phyloP scores from a whole-genome alignment of 2,329 filamentous ascomycete species.

The Colletotrichum brevisporum region DNA sequence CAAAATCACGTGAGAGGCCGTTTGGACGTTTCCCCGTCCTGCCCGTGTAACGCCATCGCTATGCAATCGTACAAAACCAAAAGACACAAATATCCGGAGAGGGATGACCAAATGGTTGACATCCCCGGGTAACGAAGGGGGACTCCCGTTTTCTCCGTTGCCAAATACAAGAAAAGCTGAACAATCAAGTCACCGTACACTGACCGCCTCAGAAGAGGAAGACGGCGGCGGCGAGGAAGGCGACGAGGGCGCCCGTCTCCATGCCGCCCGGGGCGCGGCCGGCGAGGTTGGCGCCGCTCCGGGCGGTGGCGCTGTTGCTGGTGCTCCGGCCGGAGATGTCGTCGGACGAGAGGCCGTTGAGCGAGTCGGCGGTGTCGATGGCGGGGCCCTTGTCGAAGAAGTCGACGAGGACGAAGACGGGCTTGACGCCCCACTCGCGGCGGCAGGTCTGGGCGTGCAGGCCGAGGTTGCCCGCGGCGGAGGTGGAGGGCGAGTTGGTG shows the following conservation, averaged over 20 bases:
- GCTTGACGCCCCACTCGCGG: slow-evolving; percentile 71
- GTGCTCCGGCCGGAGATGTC: slow-evolving; percentile 53
- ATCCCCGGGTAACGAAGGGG: no score
- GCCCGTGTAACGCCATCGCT: slow-evolving; percentile 47
- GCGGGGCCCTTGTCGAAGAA: slow-evolving; percentile 82
- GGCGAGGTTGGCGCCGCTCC: slow-evolving; percentile 31
- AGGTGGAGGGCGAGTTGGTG: slow-evolving; percentile 75
- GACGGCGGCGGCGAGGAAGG: slow-evolving; percentile 59
- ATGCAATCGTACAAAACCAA: slow-evolving; percentile 41
- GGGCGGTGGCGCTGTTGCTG: slow-evolving; percentile 41
- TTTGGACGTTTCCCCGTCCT: not conserved
- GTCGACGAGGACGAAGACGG: slow-evolving; percentile 84
- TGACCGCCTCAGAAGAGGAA: slow-evolving; percentile 50
- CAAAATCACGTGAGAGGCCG: not conserved
- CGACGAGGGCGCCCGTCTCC: slow-evolving; percentile 57
- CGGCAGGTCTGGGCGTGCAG: slow-evolving; percentile 68
- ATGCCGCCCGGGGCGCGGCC: slow-evolving; percentile 42
- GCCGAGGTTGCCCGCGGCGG: slow-evolving; percentile 66
- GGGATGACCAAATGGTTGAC: not conserved
- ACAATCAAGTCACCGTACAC: not conserved
- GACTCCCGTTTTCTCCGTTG: not conserved
- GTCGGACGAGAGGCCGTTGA: slow-evolving; percentile 68
- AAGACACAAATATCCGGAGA: not conserved
- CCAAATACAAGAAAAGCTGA: not conserved
- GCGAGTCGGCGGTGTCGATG: slow-evolving; percentile 75